Evolutionary conservation across 2,329 filamentous ascomycete genomes (phyloP), one percentile per base, ranked within the genome.

Genomic region (Escovopsis sp.): DNA sequence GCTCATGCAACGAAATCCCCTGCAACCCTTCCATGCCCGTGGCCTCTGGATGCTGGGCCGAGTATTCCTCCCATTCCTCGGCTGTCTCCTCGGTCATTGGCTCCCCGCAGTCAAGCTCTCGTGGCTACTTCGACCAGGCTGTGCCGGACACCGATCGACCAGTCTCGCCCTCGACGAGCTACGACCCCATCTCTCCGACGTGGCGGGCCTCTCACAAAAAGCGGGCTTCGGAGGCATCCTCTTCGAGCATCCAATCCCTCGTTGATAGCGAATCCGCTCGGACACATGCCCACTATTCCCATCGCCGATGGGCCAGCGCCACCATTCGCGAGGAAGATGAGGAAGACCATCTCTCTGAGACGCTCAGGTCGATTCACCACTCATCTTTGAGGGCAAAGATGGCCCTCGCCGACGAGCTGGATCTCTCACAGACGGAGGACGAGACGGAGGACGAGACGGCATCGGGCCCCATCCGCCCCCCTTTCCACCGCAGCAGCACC

Each of bases 91-190:
- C 88, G 0, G 71, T 81, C 2, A 81, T 87, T 2, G 87, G 80
- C 51, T 95, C 89, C 4, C 88, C 91, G 0, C 73, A 71, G 36
- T 91, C 86, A 2, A 77, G 76, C 27, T 77, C 78, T 47, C 76
- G 81, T 14, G 74, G 74, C 39, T 85, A 84, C 37, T 95, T 94
- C 52, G 89, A 95, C 57, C 72, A 68, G 14, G 80, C 84, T 40
- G 51, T 52, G 32, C 42, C 45, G 4, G 59, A 59, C 10, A 50
- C 79, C 74, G 87, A 84, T 10, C 72, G 79, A 38, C 84, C 88
- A 1, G 81, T 77, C 1, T 95, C 88, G 32, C 89, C 91, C 1
- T 79, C 83, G 13, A 94, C 86, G 1, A 81, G 79, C 41, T 66
- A 80, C 12, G 74, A 70, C 68, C 83, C 86, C 2, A 65, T 75